These are phyloP conservation scores for Globisporangium sylvaticum DNA, from an alignment of 352 stramenopile species.

Conservation along the genomic window DNA sequence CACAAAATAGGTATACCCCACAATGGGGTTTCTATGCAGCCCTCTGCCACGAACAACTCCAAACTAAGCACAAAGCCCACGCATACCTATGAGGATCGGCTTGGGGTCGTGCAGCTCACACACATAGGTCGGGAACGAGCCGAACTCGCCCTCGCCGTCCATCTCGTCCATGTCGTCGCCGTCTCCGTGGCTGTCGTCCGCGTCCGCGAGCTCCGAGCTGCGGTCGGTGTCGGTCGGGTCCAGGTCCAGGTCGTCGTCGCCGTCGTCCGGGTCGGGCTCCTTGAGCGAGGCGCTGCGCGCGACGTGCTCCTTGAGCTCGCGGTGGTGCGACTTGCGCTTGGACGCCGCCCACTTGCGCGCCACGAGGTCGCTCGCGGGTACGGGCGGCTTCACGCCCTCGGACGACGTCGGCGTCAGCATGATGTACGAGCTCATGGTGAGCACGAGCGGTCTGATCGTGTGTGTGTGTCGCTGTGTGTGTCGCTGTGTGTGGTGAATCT, in stretches of 20 bases:
- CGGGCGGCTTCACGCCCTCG: constrained; percentile 13
- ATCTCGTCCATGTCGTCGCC: constrained; percentile 25
- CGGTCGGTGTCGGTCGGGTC: constrained; percentile 26
- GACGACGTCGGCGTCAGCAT: constrained; percentile 45
- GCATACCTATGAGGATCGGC: constrained; percentile 55
- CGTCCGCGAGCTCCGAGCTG: constrained; percentile 27
- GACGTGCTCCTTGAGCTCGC: constrained; percentile 13
- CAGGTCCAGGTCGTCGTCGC: constrained; percentile 22
- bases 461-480: neutral
- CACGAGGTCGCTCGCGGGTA: constrained; percentile 32
- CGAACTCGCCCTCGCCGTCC: constrained; percentile 26
- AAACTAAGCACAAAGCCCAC: neutral
- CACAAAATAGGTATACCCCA: neutral
- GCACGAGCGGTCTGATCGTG: neutral
- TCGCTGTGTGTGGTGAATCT: constrained; percentile 1
- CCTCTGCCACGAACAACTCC: neutral
- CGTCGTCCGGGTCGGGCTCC: constrained; percentile 32
- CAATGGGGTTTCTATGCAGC: neutral
- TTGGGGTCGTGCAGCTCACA: constrained; percentile 78
- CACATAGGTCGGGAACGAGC: constrained; percentile 58
- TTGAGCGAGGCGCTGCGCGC: constrained; percentile 26
- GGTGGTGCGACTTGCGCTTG: constrained; percentile 23
- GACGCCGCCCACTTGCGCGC: constrained; percentile 40
- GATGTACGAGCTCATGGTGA: constrained; percentile 36
- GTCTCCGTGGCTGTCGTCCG: constrained; percentile 17